These are phyloP conservation scores for Aspergillus avenaceus DNA, from an alignment of 495 filamentous ascomycete species.

Conservation along the genomic window DNA sequence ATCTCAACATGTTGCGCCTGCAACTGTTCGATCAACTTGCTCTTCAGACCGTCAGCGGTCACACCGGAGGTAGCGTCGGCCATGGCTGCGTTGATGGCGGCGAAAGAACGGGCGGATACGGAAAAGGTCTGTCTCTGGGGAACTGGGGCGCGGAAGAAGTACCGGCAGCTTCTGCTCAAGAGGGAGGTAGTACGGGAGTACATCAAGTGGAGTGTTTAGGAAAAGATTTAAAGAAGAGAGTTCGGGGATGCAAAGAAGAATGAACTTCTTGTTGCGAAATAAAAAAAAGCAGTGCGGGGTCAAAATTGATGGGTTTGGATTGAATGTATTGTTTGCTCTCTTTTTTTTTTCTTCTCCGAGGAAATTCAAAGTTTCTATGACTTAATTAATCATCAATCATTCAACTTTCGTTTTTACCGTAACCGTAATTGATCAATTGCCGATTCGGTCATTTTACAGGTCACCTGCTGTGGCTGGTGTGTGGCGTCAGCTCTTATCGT, in stretches of 20 bases:
- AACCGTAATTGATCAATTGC: too few species aligned
- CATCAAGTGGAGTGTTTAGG: constrained; percentile 31
- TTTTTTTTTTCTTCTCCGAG: too few species aligned
- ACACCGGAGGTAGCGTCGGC: constrained; percentile 57
- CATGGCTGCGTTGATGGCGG: constrained; percentile 41
- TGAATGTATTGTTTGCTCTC: not conserved
- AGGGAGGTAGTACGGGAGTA: constrained; percentile 37
- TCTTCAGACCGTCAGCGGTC: constrained; percentile 63
- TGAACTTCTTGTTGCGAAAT: too few species aligned
- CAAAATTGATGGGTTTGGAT: too few species aligned
- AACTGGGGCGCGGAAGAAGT: constrained; percentile 31
- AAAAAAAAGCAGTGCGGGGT: too few species aligned
- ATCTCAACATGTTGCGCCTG: constrained; percentile 85
- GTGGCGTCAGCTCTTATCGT: too few species aligned
- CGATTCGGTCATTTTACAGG: too few species aligned
- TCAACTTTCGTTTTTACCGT: not conserved
- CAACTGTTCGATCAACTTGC: constrained; percentile 66
- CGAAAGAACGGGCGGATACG: constrained; percentile 36
- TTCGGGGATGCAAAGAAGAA: not conserved
- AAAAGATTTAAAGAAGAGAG: not conserved
- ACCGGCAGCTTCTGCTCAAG: constrained; percentile 44
- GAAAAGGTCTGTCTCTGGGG: constrained; percentile 32
- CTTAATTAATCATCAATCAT: not conserved
- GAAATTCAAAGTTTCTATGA: too few species aligned
- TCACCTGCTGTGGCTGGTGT: too few species aligned